Conservation (phyloP, 768 basidiomycete species). For the Termitomyces bulborhizus region DNA sequence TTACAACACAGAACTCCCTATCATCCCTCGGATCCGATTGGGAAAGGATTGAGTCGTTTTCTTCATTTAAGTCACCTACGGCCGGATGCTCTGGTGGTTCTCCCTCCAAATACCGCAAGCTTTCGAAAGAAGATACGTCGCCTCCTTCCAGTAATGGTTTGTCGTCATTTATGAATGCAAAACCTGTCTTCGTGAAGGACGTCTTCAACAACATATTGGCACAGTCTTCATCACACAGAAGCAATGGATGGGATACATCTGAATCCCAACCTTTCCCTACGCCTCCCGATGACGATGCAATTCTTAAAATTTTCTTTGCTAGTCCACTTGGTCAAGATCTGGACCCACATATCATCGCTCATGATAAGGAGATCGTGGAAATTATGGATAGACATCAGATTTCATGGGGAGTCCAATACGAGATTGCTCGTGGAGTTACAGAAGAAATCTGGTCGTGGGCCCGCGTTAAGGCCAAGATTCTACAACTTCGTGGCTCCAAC, state of each 20-base stretch:
- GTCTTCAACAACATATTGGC: background rate
- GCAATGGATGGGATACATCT: background rate
- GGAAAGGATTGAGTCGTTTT: background rate
- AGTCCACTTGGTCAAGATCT: constrained; percentile 21
- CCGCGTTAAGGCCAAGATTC: constrained; percentile 24
- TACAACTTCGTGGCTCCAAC: constrained; percentile 24
- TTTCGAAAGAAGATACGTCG: background rate
- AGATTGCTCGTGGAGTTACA: constrained; percentile 32
- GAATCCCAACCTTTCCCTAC: background rate
- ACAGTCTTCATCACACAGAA: background rate
- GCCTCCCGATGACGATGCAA: background rate
- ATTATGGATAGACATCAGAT: constrained; percentile 30
- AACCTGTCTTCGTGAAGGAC: background rate
- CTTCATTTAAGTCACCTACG: constrained; percentile 1
- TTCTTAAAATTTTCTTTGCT: constrained; percentile 6
- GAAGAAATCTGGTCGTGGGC: constrained; percentile 34
- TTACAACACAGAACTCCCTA: constrained; percentile 1
- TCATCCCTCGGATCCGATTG: constrained; percentile 7
- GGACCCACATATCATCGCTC: constrained; percentile 24
- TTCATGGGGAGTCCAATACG: constrained; percentile 41
- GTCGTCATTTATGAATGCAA: background rate
- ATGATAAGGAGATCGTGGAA: constrained; percentile 26
- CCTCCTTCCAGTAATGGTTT: background rate
- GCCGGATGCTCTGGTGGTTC: constrained; percentile 2
- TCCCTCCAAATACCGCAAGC: constrained; percentile 12